Evolutionary conservation across 495 filamentous ascomycete species (phyloP), one percentile per base, ranked within the genome.

Genomic region (Hyaloscypha bicolor): DNA sequence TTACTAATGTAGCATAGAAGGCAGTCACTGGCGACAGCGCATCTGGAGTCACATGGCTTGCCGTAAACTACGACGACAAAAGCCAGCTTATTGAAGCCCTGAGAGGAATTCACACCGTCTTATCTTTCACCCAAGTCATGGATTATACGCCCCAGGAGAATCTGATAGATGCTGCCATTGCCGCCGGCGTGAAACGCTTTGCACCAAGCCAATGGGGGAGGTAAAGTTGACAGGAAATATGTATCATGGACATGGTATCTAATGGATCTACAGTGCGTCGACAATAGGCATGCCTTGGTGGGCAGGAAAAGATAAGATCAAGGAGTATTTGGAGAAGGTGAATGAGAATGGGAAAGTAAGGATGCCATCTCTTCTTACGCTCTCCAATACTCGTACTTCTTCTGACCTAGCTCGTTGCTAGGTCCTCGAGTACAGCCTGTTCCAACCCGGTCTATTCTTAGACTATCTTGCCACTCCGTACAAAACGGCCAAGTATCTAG

Each of bases 191-290:
- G 3, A 79, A 82, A 72, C 82, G 88, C 32, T 88, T 89, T 68
- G 78, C 91, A 53, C 89, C 89, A 0, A 86, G 83, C 30, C 87
- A 91, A 68, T 93, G 85, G 65, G 89, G 88, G 53, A 62, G 63
- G 70, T 69, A 59, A 59, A 42, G 66, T 63, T 21, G 5, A 6
- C 19, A 45, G 2, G 14, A 5, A 45, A 53, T 21, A 11, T 59
- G n/a, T 63, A 8, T 29, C 52, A 16, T 25, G 31, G 35, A 9
- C 6, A 42, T 35, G 14, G 60, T 63, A 58, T 51, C 52, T 68
- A 51, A 68, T 33, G 14, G 39, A 16, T 4, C 25, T 59, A 58
- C 35, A 60, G 56, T 21, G 53, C 53, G 29, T 60, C 56, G 19
- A 9, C 30, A 12, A 60, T 60, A 56, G 59, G 59, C 55, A 77